Evolutionary conservation across 2,329 filamentous ascomycete genomes (phyloP).

Genomic region (Calonectria montana): DNA sequence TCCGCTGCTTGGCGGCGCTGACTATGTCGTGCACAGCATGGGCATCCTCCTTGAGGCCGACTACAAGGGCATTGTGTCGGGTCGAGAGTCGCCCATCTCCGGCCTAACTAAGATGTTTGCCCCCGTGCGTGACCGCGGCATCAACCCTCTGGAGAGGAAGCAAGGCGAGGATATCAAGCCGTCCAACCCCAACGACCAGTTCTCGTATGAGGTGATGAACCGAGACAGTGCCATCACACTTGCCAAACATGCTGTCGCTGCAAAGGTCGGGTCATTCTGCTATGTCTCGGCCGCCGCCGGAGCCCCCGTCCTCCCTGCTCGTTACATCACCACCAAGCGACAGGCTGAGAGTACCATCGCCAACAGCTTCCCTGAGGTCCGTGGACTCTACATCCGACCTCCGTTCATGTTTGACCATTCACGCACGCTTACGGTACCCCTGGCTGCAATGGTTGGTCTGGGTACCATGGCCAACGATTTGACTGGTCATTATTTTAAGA

Average conservation of each 20-base stretch:
- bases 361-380: conserved; percentile 77
- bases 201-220: conserved; percentile 99
- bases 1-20: conserved; percentile 78
- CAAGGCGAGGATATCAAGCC: conserved; percentile 71
- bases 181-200: conserved; percentile 76
- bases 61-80: conserved; percentile 92
- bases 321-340: conserved; percentile 93
- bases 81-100: conserved; percentile 82
- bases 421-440: conserved; percentile 82
- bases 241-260: conserved; percentile 78
- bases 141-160: conserved; percentile 75
- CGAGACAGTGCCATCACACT: conserved; percentile 87
- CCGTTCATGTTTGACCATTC: conserved; percentile 91
- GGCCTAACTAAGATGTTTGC: conserved; percentile 85
- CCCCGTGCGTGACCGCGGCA: conserved; percentile 69
- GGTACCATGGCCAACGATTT: conserved; percentile 82
- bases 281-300: conserved; percentile 92
- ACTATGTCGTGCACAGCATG: conserved; percentile 93
- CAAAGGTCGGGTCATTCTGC: conserved; percentile 77
- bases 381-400: conserved; percentile 84
- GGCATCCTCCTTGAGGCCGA: conserved; percentile 96
- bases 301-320: conserved; percentile 82
- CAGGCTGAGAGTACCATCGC: conserved; percentile 86
- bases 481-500: conserved; percentile 79
- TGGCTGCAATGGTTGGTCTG: conserved; percentile 81